Evolutionary conservation across 345 rosid species (phyloP).

Genomic region (Garcia nutans): DNA sequence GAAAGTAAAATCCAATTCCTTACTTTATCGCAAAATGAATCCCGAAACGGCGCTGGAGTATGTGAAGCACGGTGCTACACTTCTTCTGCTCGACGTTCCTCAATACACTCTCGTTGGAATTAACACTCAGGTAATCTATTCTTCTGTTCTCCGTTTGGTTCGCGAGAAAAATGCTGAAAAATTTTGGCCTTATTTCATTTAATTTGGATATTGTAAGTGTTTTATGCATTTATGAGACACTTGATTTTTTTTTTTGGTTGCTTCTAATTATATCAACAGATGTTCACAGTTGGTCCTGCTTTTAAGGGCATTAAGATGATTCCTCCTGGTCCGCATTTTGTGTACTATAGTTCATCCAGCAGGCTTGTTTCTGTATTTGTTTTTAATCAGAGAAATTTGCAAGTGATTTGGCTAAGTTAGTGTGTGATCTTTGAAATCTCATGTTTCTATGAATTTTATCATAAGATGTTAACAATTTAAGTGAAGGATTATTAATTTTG

Average conservation of each 20-base stretch:
- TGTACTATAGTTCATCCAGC: slow-evolving; percentile 73
- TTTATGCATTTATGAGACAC: background rate
- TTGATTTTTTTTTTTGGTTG: background rate
- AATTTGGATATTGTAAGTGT: background rate
- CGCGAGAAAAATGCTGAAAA: background rate
- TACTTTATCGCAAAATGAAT: slow-evolving; percentile 41
- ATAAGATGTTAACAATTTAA: background rate
- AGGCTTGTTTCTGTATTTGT: slow-evolving; percentile 38
- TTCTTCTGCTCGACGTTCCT: slow-evolving; percentile 91
- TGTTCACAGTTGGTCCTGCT: slow-evolving; percentile 63
- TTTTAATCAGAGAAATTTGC: background rate
- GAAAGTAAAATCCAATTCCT: background rate
- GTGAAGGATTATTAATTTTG: background rate
- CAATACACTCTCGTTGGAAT: slow-evolving; percentile 71
- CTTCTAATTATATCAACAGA: slow-evolving; percentile 34
- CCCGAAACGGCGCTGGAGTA: slow-evolving; percentile 70
- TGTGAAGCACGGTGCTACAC: slow-evolving; percentile 70
- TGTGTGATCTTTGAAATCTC: background rate
- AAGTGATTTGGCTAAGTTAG: background rate
- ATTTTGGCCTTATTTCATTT: background rate
- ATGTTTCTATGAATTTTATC: background rate
- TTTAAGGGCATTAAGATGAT: slow-evolving; percentile 95
- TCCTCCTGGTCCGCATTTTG: slow-evolving; percentile 89
- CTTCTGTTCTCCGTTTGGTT: background rate
- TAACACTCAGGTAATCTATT: slow-evolving; percentile 62